Evolutionary conservation across 2,329 filamentous ascomycete species (phyloP).

Genomic region (Blastomyces parvus): DNA sequence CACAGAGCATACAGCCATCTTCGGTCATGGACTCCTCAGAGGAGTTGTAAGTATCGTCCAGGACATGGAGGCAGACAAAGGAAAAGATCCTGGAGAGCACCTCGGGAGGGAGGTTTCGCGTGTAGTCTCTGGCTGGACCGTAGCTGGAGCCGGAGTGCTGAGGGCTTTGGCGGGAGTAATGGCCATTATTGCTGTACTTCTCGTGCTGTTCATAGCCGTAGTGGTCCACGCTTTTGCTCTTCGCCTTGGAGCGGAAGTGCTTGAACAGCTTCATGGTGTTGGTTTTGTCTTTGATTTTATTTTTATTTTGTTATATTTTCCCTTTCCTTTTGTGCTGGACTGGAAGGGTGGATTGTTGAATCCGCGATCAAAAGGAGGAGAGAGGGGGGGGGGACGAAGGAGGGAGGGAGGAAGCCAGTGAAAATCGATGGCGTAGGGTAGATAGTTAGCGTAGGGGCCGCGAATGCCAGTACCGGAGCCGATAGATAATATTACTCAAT

Average conservation of each 20-base stretch:
- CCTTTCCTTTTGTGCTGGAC: background rate
- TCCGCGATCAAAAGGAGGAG: background rate
- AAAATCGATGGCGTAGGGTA: background rate
- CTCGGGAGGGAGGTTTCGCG: slow-evolving; percentile 53
- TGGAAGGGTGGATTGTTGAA: background rate
- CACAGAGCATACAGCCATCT: slow-evolving; percentile 85
- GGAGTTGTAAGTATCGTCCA: slow-evolving; percentile 67
- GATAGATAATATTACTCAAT: background rate
- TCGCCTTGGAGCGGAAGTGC: slow-evolving; percentile 18
- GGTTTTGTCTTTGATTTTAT: no score
- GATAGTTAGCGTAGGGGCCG: background rate
- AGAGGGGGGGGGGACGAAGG: background rate
- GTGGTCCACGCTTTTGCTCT: slow-evolving; percentile 15
- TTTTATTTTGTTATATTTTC: background rate
- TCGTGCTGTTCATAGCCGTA: slow-evolving; percentile 6
- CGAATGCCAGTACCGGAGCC: background rate
- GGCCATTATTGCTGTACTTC: slow-evolving; percentile 3
- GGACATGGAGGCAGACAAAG: slow-evolving; percentile 72
- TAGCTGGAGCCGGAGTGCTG: background rate
- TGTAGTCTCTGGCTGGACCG: slow-evolving; percentile 24
- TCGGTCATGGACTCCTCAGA: slow-evolving; percentile 72
- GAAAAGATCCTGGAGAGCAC: slow-evolving; percentile 69
- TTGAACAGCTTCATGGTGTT: slow-evolving; percentile 19
- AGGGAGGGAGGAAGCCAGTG: background rate
- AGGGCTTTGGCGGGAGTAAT: background rate